These are phyloP conservation scores for Stachybotrys echinatus DNA, from an alignment of 2,329 filamentous ascomycete genomes.

Conservation along the genomic window DNA sequence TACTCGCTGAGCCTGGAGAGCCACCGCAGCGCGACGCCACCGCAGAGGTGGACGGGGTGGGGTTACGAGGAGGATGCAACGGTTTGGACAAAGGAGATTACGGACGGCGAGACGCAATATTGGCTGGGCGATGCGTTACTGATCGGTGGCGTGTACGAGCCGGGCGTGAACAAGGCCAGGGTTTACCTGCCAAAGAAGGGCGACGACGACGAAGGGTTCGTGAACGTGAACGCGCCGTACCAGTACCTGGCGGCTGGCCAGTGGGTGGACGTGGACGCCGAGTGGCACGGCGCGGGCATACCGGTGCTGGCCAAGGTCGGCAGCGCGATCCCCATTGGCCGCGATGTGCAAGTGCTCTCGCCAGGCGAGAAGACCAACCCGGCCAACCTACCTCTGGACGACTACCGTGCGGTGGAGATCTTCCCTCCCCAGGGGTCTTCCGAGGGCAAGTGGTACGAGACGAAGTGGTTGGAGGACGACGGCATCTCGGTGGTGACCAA, in stretches of 20 bases:
- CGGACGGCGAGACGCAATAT: slow-evolving; percentile 64
- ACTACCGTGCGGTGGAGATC: slow-evolving; percentile 37
- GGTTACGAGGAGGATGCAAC: slow-evolving; percentile 62
- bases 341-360: slow-evolving; percentile 28
- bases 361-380: slow-evolving; percentile 30
- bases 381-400: slow-evolving; percentile 31
- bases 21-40: slow-evolving; percentile 55
- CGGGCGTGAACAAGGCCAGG: slow-evolving; percentile 45
- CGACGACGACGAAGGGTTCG: slow-evolving; percentile 47
- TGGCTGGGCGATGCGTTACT: slow-evolving; percentile 66
- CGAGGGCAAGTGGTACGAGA: slow-evolving; percentile 18
- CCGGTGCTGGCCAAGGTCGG: slow-evolving; percentile 33
- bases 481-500: slow-evolving; percentile 23
- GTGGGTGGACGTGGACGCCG: slow-evolving; percentile 33
- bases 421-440: slow-evolving; percentile 26
- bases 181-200: slow-evolving; percentile 60
- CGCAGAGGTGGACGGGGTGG: slow-evolving; percentile 70
- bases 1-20: slow-evolving; percentile 61
- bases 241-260: slow-evolving; percentile 43
- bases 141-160: slow-evolving; percentile 62
- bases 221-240: slow-evolving; percentile 59
- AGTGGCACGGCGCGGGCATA: slow-evolving; percentile 36
- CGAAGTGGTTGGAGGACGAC: slow-evolving; percentile 32
- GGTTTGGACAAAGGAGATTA: slow-evolving; percentile 57
- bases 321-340: slow-evolving; percentile 31